phyloP scores from a whole-genome alignment of 495 filamentous ascomycete genomes.

The Parathielavia hyrcaniae region DNA sequence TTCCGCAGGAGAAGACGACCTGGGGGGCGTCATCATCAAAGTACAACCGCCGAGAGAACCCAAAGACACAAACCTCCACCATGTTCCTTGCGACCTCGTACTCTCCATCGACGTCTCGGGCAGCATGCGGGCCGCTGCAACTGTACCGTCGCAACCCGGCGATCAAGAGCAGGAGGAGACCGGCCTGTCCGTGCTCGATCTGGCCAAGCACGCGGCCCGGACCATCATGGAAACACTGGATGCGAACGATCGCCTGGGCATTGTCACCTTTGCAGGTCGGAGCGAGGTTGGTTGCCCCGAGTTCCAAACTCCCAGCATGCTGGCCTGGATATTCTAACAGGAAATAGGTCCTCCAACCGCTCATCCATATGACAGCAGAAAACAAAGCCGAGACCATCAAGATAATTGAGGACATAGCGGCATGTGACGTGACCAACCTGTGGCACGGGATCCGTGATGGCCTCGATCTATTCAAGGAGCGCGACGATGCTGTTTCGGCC shows the following conservation, averaged over 20 bases:
- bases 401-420: conserved; percentile 33
- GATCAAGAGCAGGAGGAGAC: conserved; percentile 26
- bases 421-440: conserved; percentile 33
- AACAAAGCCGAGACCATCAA: conserved; percentile 30
- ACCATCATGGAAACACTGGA: conserved; percentile 41
- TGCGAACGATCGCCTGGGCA: conserved; percentile 39
- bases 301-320: not conserved
- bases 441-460: conserved; percentile 40
- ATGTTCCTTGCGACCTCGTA: conserved; percentile 40
- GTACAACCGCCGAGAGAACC: conserved; percentile 34
- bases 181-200: conserved; percentile 40
- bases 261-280: conserved; percentile 37
- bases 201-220: conserved; percentile 42
- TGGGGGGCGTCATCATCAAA: conserved; percentile 35
- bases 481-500: not conserved
- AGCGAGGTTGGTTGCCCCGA: conserved; percentile 22
- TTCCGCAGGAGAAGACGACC: conserved; percentile 5
- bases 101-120: conserved; percentile 44
- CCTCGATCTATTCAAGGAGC: conserved; percentile 30
- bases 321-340: not conserved
- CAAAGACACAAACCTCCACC: conserved; percentile 12
- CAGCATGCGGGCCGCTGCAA: conserved; percentile 37
- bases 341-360: conserved; percentile 32
- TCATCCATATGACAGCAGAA: conserved; percentile 32
- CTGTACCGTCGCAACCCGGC: conserved; percentile 26